Conservation (phyloP, 129 eudicot species). For the Gnaphalium uliginosum region DNA sequence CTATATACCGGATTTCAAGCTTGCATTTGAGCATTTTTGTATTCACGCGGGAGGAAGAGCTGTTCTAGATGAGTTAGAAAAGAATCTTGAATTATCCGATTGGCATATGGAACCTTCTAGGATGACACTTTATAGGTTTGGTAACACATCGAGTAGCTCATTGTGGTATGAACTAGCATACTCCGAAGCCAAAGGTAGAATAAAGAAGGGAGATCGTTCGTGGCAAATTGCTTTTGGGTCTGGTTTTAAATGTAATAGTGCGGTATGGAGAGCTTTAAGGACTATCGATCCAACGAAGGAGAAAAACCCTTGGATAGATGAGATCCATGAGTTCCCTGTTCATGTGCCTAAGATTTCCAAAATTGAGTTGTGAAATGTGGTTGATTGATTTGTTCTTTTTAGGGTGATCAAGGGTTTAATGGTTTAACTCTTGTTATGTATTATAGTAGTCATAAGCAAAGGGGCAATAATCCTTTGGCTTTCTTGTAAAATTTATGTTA, state of each 20-base stretch:
- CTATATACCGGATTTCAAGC: constrained; percentile 67
- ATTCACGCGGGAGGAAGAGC: constrained; percentile 74
- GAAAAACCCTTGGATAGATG: constrained; percentile 62
- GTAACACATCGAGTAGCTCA: constrained; percentile 78
- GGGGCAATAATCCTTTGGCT: not conserved
- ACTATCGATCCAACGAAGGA: constrained; percentile 59
- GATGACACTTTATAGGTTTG: constrained; percentile 69
- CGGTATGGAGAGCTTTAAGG: constrained; percentile 62
- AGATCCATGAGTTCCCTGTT: constrained; percentile 63
- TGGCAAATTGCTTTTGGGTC: constrained; percentile 82
- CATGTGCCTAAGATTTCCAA: constrained; percentile 42
- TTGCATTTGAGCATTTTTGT: constrained; percentile 71
- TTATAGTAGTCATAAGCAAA: constrained; percentile 7
- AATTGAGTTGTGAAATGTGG: constrained; percentile 16
- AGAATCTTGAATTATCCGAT: constrained; percentile 54
- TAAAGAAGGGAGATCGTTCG: constrained; percentile 54
- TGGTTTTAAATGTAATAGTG: constrained; percentile 74
- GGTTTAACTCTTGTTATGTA: constrained; percentile 16
- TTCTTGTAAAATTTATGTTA: constrained; percentile 8
- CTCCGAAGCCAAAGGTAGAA: constrained; percentile 65
- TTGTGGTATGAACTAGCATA: constrained; percentile 72
- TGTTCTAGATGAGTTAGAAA: constrained; percentile 65
- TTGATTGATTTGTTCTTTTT: not conserved
- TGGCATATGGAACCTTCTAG: constrained; percentile 83
- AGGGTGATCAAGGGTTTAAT: not conserved